Conservation (phyloP, 1,284 basidiomycete genomes). For the Kwoniella shivajii region DNA sequence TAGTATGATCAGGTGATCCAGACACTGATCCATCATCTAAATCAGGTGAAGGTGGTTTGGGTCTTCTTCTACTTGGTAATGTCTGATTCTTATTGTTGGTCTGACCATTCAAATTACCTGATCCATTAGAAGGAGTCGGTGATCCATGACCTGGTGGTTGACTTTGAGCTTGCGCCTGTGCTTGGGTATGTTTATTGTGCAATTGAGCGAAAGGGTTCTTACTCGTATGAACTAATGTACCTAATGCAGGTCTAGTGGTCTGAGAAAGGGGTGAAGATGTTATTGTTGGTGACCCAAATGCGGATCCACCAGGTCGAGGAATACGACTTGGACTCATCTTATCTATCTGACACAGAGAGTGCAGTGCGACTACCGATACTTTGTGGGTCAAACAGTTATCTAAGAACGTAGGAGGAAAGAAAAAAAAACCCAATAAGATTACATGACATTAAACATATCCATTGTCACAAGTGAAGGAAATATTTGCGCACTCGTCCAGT, state of each 20-base stretch:
- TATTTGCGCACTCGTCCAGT: too few relatives aligned
- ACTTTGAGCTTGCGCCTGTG: not conserved
- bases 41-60: slow-evolving; percentile 24
- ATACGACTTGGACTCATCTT: slow-evolving; percentile 33
- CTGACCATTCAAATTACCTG: not conserved
- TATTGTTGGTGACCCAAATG: slow-evolving; percentile 3
- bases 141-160: slow-evolving; percentile 2
- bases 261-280: slow-evolving; percentile 12
- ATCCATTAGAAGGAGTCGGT: slow-evolving; percentile 4
- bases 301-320: slow-evolving; percentile 25
- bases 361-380: too few relatives aligned
- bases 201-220: slow-evolving; percentile 20
- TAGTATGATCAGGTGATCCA: not conserved
- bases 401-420: too few relatives aligned
- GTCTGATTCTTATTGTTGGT: not conserved
- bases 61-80: slow-evolving; percentile 9
- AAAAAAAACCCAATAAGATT: too few relatives aligned
- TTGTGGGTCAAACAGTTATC: too few relatives aligned
- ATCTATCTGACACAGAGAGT: not conserved
- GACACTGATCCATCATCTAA: slow-evolving; percentile 1
- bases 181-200: slow-evolving; percentile 2
- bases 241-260: slow-evolving; percentile 6
- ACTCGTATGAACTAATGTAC: slow-evolving; percentile 11
- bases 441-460: too few relatives aligned
- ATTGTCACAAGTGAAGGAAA: too few relatives aligned